These are phyloP conservation scores for Eucalyptus regnans DNA, from an alignment of 345 rosid genomes.

Conservation along the genomic window DNA sequence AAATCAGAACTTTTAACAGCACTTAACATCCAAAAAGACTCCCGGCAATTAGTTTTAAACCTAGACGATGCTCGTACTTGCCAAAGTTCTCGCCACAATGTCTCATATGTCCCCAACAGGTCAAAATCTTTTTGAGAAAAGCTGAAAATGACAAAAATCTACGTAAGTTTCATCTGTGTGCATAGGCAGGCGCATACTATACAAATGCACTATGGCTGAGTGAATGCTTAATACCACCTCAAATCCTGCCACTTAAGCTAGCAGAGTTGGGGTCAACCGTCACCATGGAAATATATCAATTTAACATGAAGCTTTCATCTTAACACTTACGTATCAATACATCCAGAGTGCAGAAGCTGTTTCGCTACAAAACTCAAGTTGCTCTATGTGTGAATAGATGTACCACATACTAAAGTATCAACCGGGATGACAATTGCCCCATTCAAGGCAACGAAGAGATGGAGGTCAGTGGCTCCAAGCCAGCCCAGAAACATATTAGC, in stretches of 20 bases:
- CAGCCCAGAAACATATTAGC: neutral
- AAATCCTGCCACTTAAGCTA: neutral
- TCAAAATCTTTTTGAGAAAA: neutral
- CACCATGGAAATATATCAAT: neutral
- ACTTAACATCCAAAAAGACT: neutral
- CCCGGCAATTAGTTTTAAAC: neutral
- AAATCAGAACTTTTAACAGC: neutral
- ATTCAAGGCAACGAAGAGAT: neutral
- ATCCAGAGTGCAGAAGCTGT: neutral
- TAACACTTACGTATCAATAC: neutral
- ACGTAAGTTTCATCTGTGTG: neutral
- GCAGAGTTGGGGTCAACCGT: neutral
- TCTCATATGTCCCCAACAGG: neutral
- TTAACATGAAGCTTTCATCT: neutral
- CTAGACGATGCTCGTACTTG: neutral
- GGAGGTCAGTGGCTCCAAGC: neutral
- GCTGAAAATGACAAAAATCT: neutral
- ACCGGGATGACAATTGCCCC: neutral
- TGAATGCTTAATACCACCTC: neutral
- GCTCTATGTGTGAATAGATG: neutral
- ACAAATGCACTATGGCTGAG: neutral
- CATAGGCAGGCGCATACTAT: neutral
- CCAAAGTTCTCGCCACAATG: neutral
- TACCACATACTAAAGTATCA: neutral
- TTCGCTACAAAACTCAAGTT: neutral